Conservation (phyloP, 1,139 yeast genomes). For the Pichia kudriavzevii region DNA sequence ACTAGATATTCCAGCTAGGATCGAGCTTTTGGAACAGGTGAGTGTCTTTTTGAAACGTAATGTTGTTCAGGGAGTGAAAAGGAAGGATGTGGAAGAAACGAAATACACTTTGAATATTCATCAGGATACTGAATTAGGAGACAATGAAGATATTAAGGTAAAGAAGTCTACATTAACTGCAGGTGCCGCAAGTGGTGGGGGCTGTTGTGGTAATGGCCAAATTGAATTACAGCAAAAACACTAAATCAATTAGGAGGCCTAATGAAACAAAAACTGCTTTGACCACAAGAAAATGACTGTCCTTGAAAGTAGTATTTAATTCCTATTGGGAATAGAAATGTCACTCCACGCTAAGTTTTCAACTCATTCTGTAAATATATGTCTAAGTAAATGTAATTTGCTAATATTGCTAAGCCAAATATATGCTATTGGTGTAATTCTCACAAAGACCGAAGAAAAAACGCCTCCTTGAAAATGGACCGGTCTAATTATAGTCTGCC, state of each 20-base stretch:
- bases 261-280: not conserved
- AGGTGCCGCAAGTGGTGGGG: conserved; percentile 27
- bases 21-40: conserved; percentile 60
- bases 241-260: not conserved
- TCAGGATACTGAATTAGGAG: conserved; percentile 80
- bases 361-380: too few species aligned
- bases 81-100: conserved; percentile 38
- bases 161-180: conserved; percentile 28
- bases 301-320: not conserved
- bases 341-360: too few species aligned
- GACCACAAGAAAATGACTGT: not conserved
- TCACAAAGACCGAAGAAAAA: too few species aligned
- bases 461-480: too few species aligned
- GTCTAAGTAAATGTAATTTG: too few species aligned
- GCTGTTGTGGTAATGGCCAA: conserved; percentile 42
- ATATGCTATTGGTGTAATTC: too few species aligned
- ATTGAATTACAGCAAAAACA: conserved; percentile 16
- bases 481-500: too few species aligned
- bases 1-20: conserved; percentile 42
- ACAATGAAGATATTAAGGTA: conserved; percentile 56
- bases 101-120: conserved; percentile 62
- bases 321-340: too few species aligned
- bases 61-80: conserved; percentile 74
- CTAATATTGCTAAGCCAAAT: too few species aligned
- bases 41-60: conserved; percentile 60